A percentile compares a stretch with the other conserved stretches of the same genome.
Evolutionary conservation across 441 rosid genomes (phyloP).

Genomic region (Capsella rubella): DNA sequence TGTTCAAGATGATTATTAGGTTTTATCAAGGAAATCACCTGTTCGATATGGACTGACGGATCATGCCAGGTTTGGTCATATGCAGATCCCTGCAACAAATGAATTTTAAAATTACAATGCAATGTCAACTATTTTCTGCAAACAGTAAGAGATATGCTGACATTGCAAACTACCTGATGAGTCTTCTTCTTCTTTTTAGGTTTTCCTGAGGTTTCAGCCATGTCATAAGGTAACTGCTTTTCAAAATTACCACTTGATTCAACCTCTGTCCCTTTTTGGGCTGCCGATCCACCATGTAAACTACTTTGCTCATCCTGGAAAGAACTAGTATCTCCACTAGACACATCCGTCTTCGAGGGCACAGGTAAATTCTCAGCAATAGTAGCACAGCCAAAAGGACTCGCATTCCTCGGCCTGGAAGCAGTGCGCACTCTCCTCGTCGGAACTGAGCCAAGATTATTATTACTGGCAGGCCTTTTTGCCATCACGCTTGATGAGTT

Average conservation of each 20-base stretch:
- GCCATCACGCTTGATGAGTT: constrained; percentile 63
- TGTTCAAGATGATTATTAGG: constrained; percentile 21
- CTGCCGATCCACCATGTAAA: constrained; percentile 76
- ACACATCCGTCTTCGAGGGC: constrained; percentile 81
- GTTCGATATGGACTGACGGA: constrained; percentile 67
- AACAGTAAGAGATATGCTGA: constrained; percentile 40
- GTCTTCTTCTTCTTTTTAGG: constrained; percentile 90
- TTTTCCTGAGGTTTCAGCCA: constrained; percentile 79
- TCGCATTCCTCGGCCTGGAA: constrained; percentile 79
- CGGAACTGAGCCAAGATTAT: constrained; percentile 74
- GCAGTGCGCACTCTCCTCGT: constrained; percentile 95
- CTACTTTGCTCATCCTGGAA: constrained; percentile 97
- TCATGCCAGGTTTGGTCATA: constrained; percentile 93
- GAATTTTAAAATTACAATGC: constrained; percentile 41
- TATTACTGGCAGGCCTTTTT: constrained; percentile 75
- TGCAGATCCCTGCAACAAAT: constrained; percentile 65
- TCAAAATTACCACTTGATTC: constrained; percentile 82
- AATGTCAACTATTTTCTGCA: constrained; percentile 19
- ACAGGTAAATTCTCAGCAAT: constrained; percentile 54
- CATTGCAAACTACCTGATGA: constrained; percentile 65
- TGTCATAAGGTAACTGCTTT: constrained; percentile 74
- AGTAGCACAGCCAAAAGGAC: constrained; percentile 72
- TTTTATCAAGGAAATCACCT: constrained; percentile 58
- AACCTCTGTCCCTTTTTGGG: constrained; percentile 86
- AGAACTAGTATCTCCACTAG: constrained; percentile 98